A percentile compares a stretch with the other conserved stretches of the same genome.
phyloP scores from a whole-genome alignment of 2,329 filamentous ascomycete genomes.

The Aschersonia sp. region DNA sequence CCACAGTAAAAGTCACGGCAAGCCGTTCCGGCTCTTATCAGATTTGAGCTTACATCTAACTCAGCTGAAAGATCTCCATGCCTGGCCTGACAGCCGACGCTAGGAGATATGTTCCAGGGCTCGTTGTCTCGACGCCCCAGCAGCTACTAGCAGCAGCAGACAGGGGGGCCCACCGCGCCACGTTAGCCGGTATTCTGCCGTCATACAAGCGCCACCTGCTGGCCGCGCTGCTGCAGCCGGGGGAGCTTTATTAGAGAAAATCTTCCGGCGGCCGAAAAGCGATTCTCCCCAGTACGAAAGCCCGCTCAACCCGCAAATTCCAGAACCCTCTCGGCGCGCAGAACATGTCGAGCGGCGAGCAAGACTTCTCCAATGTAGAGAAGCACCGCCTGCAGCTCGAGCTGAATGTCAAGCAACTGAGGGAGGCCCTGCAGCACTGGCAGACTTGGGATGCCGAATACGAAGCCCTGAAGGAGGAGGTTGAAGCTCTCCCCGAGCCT shows the following conservation, averaged over 20 bases:
- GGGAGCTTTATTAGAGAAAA: too few relatives aligned
- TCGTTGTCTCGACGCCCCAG: not conserved
- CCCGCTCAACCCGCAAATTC: too few relatives aligned
- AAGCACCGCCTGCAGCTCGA: constrained; percentile 63
- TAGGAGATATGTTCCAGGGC: not conserved
- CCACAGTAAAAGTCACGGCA: too few relatives aligned
- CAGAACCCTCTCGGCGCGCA: not conserved
- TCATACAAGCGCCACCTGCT: not conserved
- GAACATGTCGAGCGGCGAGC: constrained; percentile 25
- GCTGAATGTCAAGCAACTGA: constrained; percentile 53
- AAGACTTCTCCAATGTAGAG: constrained; percentile 55
- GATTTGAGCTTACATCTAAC: too few relatives aligned
- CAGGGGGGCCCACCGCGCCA: not conserved
- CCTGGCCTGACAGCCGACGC: not conserved
- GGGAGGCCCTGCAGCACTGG: constrained; percentile 72
- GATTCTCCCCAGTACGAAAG: too few relatives aligned
- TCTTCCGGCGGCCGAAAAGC: too few relatives aligned
- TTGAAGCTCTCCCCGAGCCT: constrained; percentile 39
- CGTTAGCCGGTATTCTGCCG: constrained; percentile 14
- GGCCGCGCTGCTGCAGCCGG: not conserved
- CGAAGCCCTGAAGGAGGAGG: constrained; percentile 72
- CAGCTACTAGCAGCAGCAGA: not conserved
- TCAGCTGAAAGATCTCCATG: too few relatives aligned
- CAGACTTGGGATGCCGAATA: constrained; percentile 85
- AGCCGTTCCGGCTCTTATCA: too few relatives aligned